Evolutionary conservation across 2,329 filamentous ascomycete species (phyloP), one percentile per base, ranked within the genome.

Genomic region (Camptophora hylomeconis): DNA sequence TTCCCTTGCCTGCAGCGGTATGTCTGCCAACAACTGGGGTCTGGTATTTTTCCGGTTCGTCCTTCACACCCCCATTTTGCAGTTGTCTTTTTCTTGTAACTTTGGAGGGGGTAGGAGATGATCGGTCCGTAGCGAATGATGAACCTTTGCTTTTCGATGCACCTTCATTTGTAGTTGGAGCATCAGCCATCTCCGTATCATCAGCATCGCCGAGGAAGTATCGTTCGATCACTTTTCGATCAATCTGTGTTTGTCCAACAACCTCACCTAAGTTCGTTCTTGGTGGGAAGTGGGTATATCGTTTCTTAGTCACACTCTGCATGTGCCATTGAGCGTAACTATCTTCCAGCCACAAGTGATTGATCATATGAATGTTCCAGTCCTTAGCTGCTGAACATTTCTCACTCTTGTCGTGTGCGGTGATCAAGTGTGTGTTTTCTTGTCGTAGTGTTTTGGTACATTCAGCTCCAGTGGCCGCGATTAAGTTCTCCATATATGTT

Each of bases 281-380:
- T 7, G 69, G 67, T 10, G 89, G 89, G 42, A 95, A 98, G 48
- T 84, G 76, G 1, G 70, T 82, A 50, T 92, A 98, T 38, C 78
- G 76, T 6, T 69, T 63, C 28, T 80, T 71, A 3, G 79, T 78
- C 13, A 86, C 58, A 1, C 72, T 70, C 49, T 82, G 78, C 33
- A 78, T 61, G 47, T 80, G 69, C 60, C 84, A 93, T 50, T 80
- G 83, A 2, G 87, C 83, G 49, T 95, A 98, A 54, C 84, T 92
- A 49, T 98, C 89, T 53, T 98, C 89, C 24, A 98, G 68, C 89
- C 89, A 98, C 1, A 98, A 65, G 50, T 98, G 89, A 51, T 95
- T 98, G 45, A 93, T 63, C 45, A 93, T 78, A 32, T 83, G 63
- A 31, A 95, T 76, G 30, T 79, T 78, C 89, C 89, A 98, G 56